A percentile compares a stretch with the other conserved stretches of the same genome.
Evolutionary conservation across 2,329 filamentous ascomycete species (phyloP).

Genomic region (Kalaharituber pfeilii): DNA sequence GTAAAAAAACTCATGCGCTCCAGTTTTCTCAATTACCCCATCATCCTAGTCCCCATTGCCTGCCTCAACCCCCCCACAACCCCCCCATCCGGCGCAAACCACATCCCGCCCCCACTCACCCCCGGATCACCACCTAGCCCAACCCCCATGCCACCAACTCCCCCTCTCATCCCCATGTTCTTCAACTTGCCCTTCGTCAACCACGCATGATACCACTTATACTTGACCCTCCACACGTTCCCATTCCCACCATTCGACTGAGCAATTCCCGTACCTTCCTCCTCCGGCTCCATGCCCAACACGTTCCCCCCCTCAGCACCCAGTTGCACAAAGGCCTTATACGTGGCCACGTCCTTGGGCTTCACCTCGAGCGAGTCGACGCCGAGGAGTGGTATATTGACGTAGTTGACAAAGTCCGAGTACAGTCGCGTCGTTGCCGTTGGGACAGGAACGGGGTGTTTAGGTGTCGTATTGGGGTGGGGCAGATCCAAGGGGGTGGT

Average conservation of each 20-base stretch:
- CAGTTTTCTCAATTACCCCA: conserved; percentile 3
- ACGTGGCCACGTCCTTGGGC: conserved; percentile 53
- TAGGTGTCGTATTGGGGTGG: conserved; percentile 26
- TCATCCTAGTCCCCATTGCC: conserved; percentile 11
- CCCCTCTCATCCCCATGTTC: not conserved
- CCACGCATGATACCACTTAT: conserved; percentile 94
- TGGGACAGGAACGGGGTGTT: conserved; percentile 49
- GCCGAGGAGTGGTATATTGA: conserved; percentile 12
- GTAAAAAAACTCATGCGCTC: too few species aligned
- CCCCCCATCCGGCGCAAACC: not conserved
- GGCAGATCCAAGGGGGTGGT: conserved; percentile 46
- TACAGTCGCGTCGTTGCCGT: conserved; percentile 30
- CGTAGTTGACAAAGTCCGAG: conserved; percentile 24
- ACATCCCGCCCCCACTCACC: not conserved
- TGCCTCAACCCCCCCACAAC: conserved; percentile 6
- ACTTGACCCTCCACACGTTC: conserved; percentile 63
- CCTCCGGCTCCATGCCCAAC: conserved; percentile 41
- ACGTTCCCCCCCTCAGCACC: conserved; percentile 52
- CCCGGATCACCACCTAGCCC: conserved; percentile 4
- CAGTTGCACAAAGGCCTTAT: conserved; percentile 57
- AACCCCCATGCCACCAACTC: conserved; percentile 6
- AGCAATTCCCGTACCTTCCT: not conserved
- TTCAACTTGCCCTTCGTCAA: conserved; percentile 33
- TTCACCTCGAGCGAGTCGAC: conserved; percentile 24
- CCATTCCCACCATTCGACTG: not conserved